Evolutionary conservation across 2,329 filamentous ascomycete genomes (phyloP).

Genomic region (Fusarium liriodendri): DNA sequence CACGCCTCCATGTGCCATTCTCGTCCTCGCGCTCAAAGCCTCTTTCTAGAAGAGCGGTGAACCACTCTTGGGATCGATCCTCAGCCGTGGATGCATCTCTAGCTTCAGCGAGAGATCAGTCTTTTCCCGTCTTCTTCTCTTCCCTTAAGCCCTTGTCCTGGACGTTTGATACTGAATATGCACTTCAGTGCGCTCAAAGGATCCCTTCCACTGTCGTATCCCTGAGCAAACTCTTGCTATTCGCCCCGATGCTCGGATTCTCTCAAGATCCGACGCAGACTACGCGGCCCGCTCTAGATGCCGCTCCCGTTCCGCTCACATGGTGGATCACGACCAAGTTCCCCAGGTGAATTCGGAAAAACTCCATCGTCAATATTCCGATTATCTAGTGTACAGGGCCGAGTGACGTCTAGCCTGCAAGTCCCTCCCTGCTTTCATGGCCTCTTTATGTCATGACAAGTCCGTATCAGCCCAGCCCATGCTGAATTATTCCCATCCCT

Average conservation of each 20-base stretch:
- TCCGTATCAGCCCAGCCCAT: conserved; percentile 25
- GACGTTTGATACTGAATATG: background rate
- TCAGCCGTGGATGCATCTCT: conserved; percentile 13
- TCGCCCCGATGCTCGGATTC: background rate
- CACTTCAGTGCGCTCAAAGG: background rate
- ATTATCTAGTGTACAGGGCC: conserved; percentile 46
- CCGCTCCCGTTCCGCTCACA: conserved; percentile 19
- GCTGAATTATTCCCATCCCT: conserved; percentile 17
- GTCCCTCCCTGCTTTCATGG: conserved; percentile 9
- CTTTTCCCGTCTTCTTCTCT: conserved; percentile 4
- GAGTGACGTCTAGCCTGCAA: conserved; percentile 38
- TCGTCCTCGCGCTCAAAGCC: conserved; percentile 13
- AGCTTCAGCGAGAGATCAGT: conserved; percentile 2
- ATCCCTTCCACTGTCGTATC: background rate
- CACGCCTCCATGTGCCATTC: conserved; percentile 17
- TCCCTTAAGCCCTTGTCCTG: conserved; percentile 11
- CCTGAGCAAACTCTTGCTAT: background rate
- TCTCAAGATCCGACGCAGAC: background rate
- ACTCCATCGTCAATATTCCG: conserved; percentile 39
- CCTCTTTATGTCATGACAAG: conserved; percentile 29
- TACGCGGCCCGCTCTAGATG: conserved; percentile 2
- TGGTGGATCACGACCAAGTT: conserved; percentile 12
- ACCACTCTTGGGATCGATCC: conserved; percentile 15
- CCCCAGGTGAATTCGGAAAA: conserved; percentile 30
- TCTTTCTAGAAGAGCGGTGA: conserved; percentile 39